These are phyloP conservation scores for Samsoniella hepiali DNA, from an alignment of 2,329 filamentous ascomycete species.

Conservation along the genomic window DNA sequence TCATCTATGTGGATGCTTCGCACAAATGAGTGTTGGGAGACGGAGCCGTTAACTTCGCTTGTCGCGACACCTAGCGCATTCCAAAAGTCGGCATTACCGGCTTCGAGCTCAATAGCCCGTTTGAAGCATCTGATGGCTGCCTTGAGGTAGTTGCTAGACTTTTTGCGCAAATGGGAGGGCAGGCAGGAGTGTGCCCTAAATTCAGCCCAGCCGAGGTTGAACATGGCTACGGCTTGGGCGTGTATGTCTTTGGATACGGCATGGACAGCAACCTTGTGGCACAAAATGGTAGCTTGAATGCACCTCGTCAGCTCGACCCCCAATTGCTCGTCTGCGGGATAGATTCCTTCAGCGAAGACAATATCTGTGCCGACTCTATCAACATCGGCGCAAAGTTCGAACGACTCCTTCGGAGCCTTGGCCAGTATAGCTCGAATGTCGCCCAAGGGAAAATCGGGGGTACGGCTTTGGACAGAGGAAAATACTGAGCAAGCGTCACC, in stretches of 20 bases:
- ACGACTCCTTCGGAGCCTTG: conserved; percentile 49
- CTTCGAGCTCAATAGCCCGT: conserved; percentile 89
- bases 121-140: conserved; percentile 90
- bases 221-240: conserved; percentile 93
- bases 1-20: conserved; percentile 92
- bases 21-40: conserved; percentile 91
- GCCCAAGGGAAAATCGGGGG: conserved; percentile 58
- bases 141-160: conserved; percentile 66
- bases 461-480: conserved; percentile 68
- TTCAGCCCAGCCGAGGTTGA: conserved; percentile 94
- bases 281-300: conserved; percentile 71
- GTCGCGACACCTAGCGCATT: conserved; percentile 92
- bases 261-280: conserved; percentile 81
- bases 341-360: conserved; percentile 42
- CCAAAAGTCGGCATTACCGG: conserved; percentile 95
- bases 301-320: conserved; percentile 54
- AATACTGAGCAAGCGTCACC: conserved; percentile 87
- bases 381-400: conserved; percentile 62
- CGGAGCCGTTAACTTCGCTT: conserved; percentile 76
- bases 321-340: conserved; percentile 45
- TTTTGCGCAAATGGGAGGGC: conserved; percentile 50
- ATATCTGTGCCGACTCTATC: conserved; percentile 58
- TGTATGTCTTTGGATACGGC: conserved; percentile 71
- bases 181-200: conserved; percentile 73
- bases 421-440: conserved; percentile 58